phyloP scores from a whole-genome alignment of 495 filamentous ascomycete species.

The Podospora pseudoanserina region DNA sequence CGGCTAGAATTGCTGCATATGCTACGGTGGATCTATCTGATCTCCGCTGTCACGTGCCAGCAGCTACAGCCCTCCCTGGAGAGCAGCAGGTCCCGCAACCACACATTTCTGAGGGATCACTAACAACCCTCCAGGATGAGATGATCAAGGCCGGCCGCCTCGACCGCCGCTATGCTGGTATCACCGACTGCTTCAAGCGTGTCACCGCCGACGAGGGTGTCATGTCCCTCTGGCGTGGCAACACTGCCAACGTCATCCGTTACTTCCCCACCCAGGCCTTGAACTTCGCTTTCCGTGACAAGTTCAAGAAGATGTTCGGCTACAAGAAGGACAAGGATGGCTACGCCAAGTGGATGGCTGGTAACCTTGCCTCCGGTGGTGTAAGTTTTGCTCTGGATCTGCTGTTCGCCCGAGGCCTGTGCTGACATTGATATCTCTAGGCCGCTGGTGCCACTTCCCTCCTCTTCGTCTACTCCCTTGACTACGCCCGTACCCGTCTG shows the following conservation, averaged over 20 bases:
- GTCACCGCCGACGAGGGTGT: conserved; percentile 78
- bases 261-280: conserved; percentile 99
- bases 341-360: conserved; percentile 98
- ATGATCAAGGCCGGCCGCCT: conserved; percentile 99
- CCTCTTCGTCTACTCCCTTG: conserved; percentile 99
- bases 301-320: conserved; percentile 99
- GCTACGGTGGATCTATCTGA: not conserved
- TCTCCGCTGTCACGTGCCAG: conserved; percentile 22
- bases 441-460: conserved; percentile 99
- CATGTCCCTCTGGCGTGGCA: conserved; percentile 94
- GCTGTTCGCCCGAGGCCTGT: not conserved
- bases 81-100: not conserved
- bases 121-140: conserved; percentile 73
- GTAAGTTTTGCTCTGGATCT: conserved; percentile 54
- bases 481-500: conserved; percentile 99
- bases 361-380: conserved; percentile 99
- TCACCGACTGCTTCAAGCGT: conserved; percentile 88
- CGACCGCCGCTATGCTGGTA: conserved; percentile 93
- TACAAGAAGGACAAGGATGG: conserved; percentile 99
- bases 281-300: conserved; percentile 99
- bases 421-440: conserved; percentile 39
- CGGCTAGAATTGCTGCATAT: conserved; percentile 1
- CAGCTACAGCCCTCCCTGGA: not conserved
- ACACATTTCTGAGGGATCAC: not conserved
- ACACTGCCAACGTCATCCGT: conserved; percentile 99